phyloP scores from a whole-genome alignment of 2,329 filamentous ascomycete genomes.

The Simplicillium sp. region DNA sequence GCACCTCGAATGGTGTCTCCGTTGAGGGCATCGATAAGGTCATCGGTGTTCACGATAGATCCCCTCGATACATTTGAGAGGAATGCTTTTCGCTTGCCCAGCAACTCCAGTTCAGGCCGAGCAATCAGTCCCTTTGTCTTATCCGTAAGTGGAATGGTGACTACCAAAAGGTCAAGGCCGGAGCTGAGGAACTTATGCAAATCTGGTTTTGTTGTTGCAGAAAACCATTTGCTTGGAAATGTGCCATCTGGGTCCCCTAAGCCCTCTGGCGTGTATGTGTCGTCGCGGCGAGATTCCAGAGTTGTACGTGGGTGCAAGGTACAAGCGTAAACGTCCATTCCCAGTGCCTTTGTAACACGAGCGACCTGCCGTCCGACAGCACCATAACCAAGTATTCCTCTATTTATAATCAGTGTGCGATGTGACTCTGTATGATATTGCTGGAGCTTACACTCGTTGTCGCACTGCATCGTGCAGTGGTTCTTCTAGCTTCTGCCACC shows the following conservation, averaged over 20 bases:
- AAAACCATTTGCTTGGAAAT: constrained; percentile 42
- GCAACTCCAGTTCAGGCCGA: constrained; percentile 35
- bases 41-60: constrained; percentile 37
- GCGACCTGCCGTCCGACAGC: constrained; percentile 44
- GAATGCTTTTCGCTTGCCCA: constrained; percentile 41
- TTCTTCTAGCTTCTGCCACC: constrained; percentile 28
- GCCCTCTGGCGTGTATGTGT: constrained; percentile 57
- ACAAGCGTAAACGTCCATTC: constrained; percentile 66
- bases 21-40: constrained; percentile 52
- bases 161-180: constrained; percentile 41
- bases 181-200: constrained; percentile 40
- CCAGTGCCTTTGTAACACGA: constrained; percentile 52
- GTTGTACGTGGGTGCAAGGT: constrained; percentile 62
- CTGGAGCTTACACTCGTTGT: constrained; percentile 35
- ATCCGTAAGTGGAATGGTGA: constrained; percentile 40
- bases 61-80: constrained; percentile 64
- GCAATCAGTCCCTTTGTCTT: constrained; percentile 40
- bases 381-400: constrained; percentile 45
- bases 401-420: constrained; percentile 9
- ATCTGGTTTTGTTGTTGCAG: constrained; percentile 29
- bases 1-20: constrained; percentile 44
- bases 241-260: constrained; percentile 45
- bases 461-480: constrained; percentile 32
- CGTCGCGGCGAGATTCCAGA: constrained; percentile 52
- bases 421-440: no score